Percentiles rank a stretch among this genome's conserved stretches.
Conservation (phyloP, 202 grass and related monocot genomes). For the Zoysia matrella region DNA sequence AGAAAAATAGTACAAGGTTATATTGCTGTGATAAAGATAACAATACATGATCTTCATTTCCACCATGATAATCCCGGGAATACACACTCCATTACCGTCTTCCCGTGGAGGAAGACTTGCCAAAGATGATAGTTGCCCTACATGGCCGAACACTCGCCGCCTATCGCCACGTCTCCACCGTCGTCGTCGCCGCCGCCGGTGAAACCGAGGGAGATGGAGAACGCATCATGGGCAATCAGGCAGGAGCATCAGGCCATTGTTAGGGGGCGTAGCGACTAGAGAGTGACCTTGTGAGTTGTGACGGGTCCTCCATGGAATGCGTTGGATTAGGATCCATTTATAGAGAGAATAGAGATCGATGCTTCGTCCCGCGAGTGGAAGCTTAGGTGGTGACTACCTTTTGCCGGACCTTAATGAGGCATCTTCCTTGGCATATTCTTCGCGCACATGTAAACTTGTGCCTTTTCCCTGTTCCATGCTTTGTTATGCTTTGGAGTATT, state of each 20-base stretch:
- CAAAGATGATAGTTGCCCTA: slow-evolving; percentile 85
- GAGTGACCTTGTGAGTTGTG: slow-evolving; percentile 4
- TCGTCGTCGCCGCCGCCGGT: neutral
- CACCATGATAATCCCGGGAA: neutral
- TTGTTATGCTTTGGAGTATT: slow-evolving; percentile 38
- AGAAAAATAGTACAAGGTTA: slow-evolving; percentile 16
- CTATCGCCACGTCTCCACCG: neutral
- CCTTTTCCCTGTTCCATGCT: slow-evolving; percentile 38
- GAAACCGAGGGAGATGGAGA: slow-evolving; percentile 7
- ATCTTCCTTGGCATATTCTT: slow-evolving; percentile 68
- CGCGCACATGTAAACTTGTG: slow-evolving; percentile 43
- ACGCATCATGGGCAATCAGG: slow-evolving; percentile 17
- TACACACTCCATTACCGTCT: slow-evolving; percentile 36
- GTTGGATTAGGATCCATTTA: slow-evolving; percentile 44
- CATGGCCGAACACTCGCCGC: slow-evolving; percentile 40
- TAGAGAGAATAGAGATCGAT: slow-evolving; percentile 39
- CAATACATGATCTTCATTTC: slow-evolving; percentile 40
- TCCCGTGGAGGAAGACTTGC: slow-evolving; percentile 37
- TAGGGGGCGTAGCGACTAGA: slow-evolving; percentile 27
- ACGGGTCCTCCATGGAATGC: slow-evolving; percentile 49
- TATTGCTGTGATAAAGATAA: slow-evolving; percentile 13
- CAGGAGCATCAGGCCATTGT: slow-evolving; percentile 43
- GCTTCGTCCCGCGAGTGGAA: slow-evolving; percentile 43
- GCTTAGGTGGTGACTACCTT: slow-evolving; percentile 50
- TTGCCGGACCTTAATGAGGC: slow-evolving; percentile 36